Evolutionary conservation across 768 basidiomycete species (phyloP), one percentile per base, ranked within the genome.

Genomic region (Kwoniella newhampshirensis): DNA sequence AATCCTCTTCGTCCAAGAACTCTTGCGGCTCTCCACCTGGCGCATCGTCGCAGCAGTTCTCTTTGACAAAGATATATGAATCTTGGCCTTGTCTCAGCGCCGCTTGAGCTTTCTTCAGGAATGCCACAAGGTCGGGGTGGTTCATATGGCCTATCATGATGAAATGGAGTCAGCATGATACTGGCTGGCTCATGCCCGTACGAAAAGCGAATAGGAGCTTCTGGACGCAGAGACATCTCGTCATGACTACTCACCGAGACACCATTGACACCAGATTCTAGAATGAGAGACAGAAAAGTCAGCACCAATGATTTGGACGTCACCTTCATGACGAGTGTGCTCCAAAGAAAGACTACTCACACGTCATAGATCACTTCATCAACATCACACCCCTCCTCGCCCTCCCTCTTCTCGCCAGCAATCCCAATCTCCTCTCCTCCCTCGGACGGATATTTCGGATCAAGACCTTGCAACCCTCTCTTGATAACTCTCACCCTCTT

Each of bases 241-340:
- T 32, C 7, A 13, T 35, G 26, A 47, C 4, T 20, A 46, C 57
- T 54, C 54, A 1, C 90, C 89, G 15, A 97, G 81, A 78, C 93
- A 94, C 94, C 94, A 98, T 75, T 99, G 94, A 68, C 89, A 90
- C 93, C 90, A 92, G 55, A 94, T 82, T 7, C 75, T 77, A 45
- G 1, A 44, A 28, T n/a, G 36, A 56, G 42, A n/a, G 40, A 41
- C 20, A 13, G n/a, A 56, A 5, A 25, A 52, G n/a, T n/a, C n/a
- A n/a, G n/a, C n/a, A n/a, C n/a, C n/a, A n/a, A n/a, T n/a, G n/a
- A n/a, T n/a, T n/a, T n/a, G n/a, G n/a, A n/a, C n/a, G n/a, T n/a
- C n/a, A n/a, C n/a, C n/a, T n/a, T n/a, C n/a, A n/a, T n/a, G n/a
- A n/a, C n/a, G n/a, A n/a, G n/a, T n/a, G n/a, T n/a, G n/a, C n/a